Evolutionary conservation across 352 stramenopile species (phyloP).

Genomic region (Pythium myriotylum): DNA sequence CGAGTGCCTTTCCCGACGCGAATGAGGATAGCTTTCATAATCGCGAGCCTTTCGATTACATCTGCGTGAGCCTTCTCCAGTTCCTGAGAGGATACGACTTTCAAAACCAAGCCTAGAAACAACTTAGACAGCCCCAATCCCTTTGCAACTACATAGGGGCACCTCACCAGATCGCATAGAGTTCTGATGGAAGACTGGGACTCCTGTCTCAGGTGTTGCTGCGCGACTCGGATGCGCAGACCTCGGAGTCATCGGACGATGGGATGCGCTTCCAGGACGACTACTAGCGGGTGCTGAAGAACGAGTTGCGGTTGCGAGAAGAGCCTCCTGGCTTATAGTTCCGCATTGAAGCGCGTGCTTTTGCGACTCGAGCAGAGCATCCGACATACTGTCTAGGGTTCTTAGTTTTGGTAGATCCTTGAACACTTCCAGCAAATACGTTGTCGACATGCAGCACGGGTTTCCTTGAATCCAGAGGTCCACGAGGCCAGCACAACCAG

Average conservation of each 20-base stretch:
- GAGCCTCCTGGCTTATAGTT: slow-evolving; percentile 35
- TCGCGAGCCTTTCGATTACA: slow-evolving; percentile 51
- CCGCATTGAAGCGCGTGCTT: slow-evolving; percentile 50
- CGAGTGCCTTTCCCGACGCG: slow-evolving; percentile 30
- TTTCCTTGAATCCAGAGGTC: slow-evolving; percentile 78
- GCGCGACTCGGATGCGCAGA: slow-evolving; percentile 4
- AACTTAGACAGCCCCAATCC: slow-evolving; percentile 47
- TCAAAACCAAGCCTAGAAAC: slow-evolving; percentile 43
- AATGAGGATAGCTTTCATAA: slow-evolving; percentile 59
- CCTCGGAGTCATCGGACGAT: slow-evolving; percentile 35
- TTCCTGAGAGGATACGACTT: slow-evolving; percentile 47
- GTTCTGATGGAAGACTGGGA: slow-evolving; percentile 53
- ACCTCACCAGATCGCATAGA: slow-evolving; percentile 36
- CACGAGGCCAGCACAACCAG: slow-evolving; percentile 26
- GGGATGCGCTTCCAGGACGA: slow-evolving; percentile 40
- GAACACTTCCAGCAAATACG: slow-evolving; percentile 60
- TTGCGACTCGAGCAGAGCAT: slow-evolving; percentile 46
- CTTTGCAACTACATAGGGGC: too few relatives aligned
- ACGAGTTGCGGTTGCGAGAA: slow-evolving; percentile 30
- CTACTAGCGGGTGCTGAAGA: slow-evolving; percentile 40
- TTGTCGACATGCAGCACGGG: slow-evolving; percentile 57
- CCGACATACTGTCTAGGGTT: slow-evolving; percentile 62
- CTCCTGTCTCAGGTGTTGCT: slow-evolving; percentile 16
- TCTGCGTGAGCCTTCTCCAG: slow-evolving; percentile 54
- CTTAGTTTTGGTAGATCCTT: slow-evolving; percentile 51